Evolutionary conservation across 2,329 filamentous ascomycete genomes (phyloP).

Genomic region (Dactylellina sp.): DNA sequence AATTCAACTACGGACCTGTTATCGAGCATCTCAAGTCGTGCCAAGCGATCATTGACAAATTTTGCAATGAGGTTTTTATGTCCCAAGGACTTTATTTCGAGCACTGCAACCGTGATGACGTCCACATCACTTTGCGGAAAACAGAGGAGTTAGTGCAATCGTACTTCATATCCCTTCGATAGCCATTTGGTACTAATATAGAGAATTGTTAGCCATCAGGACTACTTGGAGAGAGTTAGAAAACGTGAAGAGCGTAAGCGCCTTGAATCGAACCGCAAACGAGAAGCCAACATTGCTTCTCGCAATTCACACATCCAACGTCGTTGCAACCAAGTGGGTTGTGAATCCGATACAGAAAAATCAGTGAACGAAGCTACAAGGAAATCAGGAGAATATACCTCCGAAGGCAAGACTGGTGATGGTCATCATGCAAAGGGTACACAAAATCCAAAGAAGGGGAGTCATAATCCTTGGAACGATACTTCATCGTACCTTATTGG

Average conservation of each 20-base stretch:
- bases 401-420: too few species aligned
- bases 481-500: neutral
- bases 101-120: conserved; percentile 22
- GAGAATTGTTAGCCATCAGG: neutral
- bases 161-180: neutral
- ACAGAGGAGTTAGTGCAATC: conserved; percentile 22
- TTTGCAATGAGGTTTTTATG: conserved; percentile 23
- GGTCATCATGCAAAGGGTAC: too few species aligned
- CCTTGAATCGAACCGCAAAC: neutral
- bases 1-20: neutral
- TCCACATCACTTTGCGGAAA: neutral
- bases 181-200: neutral
- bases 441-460: too few species aligned
- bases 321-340: too few species aligned
- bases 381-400: too few species aligned
- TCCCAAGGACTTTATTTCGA: conserved; percentile 7
- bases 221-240: neutral
- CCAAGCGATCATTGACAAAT: conserved; percentile 27
- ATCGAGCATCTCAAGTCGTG: conserved; percentile 23
- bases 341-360: too few species aligned
- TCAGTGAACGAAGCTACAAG: too few species aligned
- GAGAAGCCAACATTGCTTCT: neutral
- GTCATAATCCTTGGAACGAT: neutral
- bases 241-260: conserved; percentile 1
- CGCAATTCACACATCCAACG: neutral